Evolutionary conservation across 495 filamentous ascomycete species (phyloP), one percentile per base, ranked within the genome.

Genomic region (Penicillium robsamsonii): DNA sequence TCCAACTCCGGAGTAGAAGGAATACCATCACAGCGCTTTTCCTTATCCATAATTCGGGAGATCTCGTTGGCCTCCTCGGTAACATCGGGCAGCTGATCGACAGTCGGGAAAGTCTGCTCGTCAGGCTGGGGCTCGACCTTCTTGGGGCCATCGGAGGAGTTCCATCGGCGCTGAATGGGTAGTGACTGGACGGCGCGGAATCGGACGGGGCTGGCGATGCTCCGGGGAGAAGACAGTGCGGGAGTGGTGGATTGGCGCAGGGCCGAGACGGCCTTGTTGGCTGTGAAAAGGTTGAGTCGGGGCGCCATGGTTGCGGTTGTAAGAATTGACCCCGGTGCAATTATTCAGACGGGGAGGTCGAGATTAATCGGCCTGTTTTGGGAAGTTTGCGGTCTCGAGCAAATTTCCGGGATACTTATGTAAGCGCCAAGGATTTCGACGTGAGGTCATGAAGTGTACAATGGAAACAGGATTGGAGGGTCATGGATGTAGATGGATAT

Each of bases 61-160:
- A 80, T 76, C 56, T 80, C 77, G 41, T 81, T 80, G 20, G 86
- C 86, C 60, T 89, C 85, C 66, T 89, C 82, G 58, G 79, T 86
- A 27, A 86, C 81, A 70, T 82, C 76, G 33, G 80, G 82, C 49
- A 84, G 66, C n/a, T 71, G 73, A 46, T 84, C 79, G 65, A 79
- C 75, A 38, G 78, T 82, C 7, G 84, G 76, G 29, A 77, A 77
- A 42, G 67, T 71, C 46, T 71, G 70, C 49, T 76, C 67, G 29
- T 76, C 63, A 4, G 72, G 67, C 40, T 51, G 55, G 17, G 69
- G 52, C 38, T 71, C 71, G 42, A 46, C 42, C 31, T 54, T 54
- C 64, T 80, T 79, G 44, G 77, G 69, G 50, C 75, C 74, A 27
- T 74, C 66, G 25, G 75, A 76, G 11, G 75, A 78, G 46, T 69